phyloP scores from a whole-genome alignment of 768 basidiomycete species.

The Tylopilus sp. region DNA sequence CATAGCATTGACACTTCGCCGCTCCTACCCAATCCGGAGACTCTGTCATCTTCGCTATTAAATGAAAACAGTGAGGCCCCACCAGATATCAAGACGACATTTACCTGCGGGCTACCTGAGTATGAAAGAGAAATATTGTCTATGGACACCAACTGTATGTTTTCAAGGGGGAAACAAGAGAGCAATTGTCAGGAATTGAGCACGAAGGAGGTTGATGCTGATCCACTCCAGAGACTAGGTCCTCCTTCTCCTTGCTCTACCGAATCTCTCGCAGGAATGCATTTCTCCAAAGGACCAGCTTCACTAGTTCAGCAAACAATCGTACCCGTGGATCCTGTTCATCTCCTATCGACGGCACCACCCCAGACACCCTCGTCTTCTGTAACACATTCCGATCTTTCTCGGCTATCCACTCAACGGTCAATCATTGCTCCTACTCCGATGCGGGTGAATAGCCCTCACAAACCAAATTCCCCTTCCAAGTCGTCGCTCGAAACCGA shows the following conservation, averaged over 20 bases:
- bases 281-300: constrained; percentile 25
- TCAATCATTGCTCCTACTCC: constrained; percentile 31
- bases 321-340: constrained; percentile 2
- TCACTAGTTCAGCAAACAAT: constrained; percentile 13
- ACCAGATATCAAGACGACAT: neutral
- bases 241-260: constrained; percentile 62
- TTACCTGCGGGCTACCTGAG: neutral
- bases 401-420: constrained; percentile 22
- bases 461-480: constrained; percentile 26
- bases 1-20: constrained; percentile 31
- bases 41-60: constrained; percentile 17
- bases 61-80: constrained; percentile 20
- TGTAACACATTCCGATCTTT: constrained; percentile 14
- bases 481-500: constrained; percentile 34
- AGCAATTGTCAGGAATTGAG: constrained; percentile 36
- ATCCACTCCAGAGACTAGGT: constrained; percentile 42
- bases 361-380: constrained; percentile 12
- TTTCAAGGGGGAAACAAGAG: constrained; percentile 6
- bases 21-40: constrained; percentile 8
- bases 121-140: neutral
- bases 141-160: neutral
- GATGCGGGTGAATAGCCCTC: constrained; percentile 15
- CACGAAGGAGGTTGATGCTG: neutral
- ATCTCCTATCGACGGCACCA: constrained; percentile 24
- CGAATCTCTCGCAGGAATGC: constrained; percentile 37